Evolutionary conservation across 352 stramenopile species (phyloP), one percentile per base, ranked within the genome.

Genomic region (Phytophthora multivora): DNA sequence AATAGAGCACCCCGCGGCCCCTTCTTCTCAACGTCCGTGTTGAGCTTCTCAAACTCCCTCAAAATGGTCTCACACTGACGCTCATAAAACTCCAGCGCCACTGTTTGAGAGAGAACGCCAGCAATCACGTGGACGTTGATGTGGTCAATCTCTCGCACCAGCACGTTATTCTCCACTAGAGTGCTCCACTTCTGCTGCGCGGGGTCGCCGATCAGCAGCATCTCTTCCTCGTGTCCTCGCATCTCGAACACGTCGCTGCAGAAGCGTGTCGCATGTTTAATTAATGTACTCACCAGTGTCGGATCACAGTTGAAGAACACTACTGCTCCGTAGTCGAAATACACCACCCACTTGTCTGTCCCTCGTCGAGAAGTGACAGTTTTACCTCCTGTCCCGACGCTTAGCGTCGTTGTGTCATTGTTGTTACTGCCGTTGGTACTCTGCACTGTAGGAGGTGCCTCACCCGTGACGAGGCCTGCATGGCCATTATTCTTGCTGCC

Each of bases 1-100:
- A 93, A 91, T 21, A 93, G 70, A 36, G 83, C 83, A 19, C 80
- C 79, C 19, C 80, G 74, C 1, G 86, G 83, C 1, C 86, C 86
- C 12, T 94, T 89, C 49, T 83, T 80, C 66, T 94, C 86, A 3
- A 94, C 86, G 5, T 86, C 58, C 10, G 82, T 88, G 72, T 99
- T 98, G 49, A 98, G 91, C 56, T 83, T 86, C 59, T 97, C 89
- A 72, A 99, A 99, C 56, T 97, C 93, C 35, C 73, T 85, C 51
- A 99, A 75, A 62, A 99, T 96, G 30, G 93, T 89, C 66, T 99
- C 96, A 19, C 98, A 95, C 51, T 95, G 95, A 16, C 95, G 91
- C 74, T 98, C 97, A 71, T 98, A 98, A 69, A 98, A 93, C 68
- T 98, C 96, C 18, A 99, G 77, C 6, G 97, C 97, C 1, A 99